phyloP scores from a whole-genome alignment of 1,139 yeast genomes.

The Magnusiomyces tetraspermus region DNA sequence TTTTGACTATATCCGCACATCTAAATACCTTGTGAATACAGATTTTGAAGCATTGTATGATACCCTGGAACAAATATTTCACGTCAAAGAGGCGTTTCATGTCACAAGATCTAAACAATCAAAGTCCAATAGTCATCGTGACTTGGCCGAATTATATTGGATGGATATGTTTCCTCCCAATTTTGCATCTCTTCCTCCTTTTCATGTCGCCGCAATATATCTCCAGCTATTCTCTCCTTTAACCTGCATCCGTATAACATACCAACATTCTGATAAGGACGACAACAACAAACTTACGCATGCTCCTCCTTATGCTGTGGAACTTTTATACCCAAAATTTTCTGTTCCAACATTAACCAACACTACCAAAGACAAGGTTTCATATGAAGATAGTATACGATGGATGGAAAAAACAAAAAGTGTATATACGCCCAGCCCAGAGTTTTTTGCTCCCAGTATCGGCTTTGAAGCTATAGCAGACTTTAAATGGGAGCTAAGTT shows the following conservation, averaged over 20 bases:
- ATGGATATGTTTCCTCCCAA: constrained; percentile 1
- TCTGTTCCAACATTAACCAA: no score
- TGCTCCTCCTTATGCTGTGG: background rate
- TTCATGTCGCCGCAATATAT: constrained; percentile 4
- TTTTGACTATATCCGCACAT: constrained; percentile 1
- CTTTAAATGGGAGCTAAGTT: background rate
- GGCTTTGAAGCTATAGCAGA: background rate
- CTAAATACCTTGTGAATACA: background rate
- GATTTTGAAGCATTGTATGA: background rate
- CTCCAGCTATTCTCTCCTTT: constrained; percentile 1
- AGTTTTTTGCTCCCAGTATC: no score
- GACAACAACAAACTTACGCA: background rate
- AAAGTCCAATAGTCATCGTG: background rate
- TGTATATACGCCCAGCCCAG: no score
- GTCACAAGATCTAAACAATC: background rate
- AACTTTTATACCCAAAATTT: background rate
- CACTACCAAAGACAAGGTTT: no score
- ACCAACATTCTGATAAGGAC: background rate
- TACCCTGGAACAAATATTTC: constrained; percentile 1
- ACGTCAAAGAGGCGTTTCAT: background rate
- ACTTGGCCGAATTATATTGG: background rate
- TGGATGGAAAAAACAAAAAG: no score
- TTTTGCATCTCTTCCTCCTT: background rate
- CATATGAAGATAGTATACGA: no score
- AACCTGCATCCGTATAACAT: background rate